Evolutionary conservation across 2,329 filamentous ascomycete species (phyloP), one percentile per base, ranked within the genome.

Genomic region (Huntiella abstrusa): DNA sequence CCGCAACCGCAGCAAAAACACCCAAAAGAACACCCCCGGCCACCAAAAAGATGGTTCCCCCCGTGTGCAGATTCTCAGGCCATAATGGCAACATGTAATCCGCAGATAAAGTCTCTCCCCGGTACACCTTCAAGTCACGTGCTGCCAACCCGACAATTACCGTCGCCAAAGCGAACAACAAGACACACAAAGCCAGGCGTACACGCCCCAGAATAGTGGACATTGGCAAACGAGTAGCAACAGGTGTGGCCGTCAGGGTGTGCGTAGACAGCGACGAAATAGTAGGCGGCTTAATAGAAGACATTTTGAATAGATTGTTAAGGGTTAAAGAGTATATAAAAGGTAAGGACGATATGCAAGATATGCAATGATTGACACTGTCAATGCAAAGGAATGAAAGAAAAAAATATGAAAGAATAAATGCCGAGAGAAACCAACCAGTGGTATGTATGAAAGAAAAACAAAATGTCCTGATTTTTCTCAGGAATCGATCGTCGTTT

Each of bases 61-160:
- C 64, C 33, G 74, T 55, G 55, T 77, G 67, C 54, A 78, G 72
- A 28, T 67, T 58, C 11, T 62, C 58, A 0, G 75, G 75, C 75
- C 75, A 79, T 42, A 78, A 55, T 1, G 72, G 63, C 13, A 77
- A 63, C 16, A 68, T 54, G 53, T 63, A 70, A 40, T 66, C 63
- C 13, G 56, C 55, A 1, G 68, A 54, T 12, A 71, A 56, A 47
- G 68, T 64, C 2, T 75, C 78, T 22, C 60, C 59, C 52, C 73
- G 64, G 59, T 75, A 78, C 34, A 72, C 67, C 28, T 63, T 57
- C 37, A 77, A 58, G 4, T 70, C 64, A 55, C 77, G 64, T 52
- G 64, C 70, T 3, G 72, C 65, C 8, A 74, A 63, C 19, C 68
- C 73, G 5, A 78, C 59, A 44, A 73, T 63, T 13, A 63, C 66